Percentiles rank a stretch among this genome's conserved stretches.
phyloP scores from a whole-genome alignment of 352 stramenopile species.

The Aphanomyces cochlioides region DNA sequence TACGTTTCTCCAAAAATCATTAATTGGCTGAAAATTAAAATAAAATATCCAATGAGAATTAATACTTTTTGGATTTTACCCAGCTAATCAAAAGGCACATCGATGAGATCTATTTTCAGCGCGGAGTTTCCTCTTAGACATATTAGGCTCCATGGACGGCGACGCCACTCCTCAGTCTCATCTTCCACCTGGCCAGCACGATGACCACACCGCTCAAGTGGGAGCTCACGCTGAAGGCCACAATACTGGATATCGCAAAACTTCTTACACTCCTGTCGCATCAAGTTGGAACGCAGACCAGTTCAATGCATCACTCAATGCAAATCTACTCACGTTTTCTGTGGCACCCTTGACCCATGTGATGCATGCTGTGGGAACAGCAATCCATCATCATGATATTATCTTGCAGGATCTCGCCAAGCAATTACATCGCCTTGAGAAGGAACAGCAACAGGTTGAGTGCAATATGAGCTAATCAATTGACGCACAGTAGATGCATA shows the following conservation, averaged over 20 bases:
- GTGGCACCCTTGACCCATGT: slow-evolving; percentile 27
- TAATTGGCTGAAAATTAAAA: too few species aligned
- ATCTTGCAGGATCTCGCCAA: slow-evolving; percentile 24
- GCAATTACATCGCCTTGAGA: slow-evolving; percentile 2
- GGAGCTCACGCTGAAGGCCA: too few species aligned
- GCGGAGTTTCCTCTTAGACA: background rate
- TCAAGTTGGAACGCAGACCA: slow-evolving; percentile 27
- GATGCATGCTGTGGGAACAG: slow-evolving; percentile 25
- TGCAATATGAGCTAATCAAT: background rate
- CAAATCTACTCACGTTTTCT: slow-evolving; percentile 27
- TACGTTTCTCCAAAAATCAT: background rate
- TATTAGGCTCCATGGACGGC: background rate
- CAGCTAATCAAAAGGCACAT: too few species aligned
- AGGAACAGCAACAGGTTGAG: slow-evolving; percentile 17
- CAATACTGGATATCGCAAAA: background rate
- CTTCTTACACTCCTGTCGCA: background rate
- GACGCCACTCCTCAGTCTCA: background rate
- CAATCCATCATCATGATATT: slow-evolving; percentile 26
- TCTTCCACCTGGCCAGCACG: too few species aligned
- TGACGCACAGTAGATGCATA: too few species aligned
- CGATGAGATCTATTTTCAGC: background rate
- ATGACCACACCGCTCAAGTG: too few species aligned
- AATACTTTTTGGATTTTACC: too few species aligned
- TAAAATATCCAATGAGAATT: too few species aligned
- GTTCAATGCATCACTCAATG: slow-evolving; percentile 10